Conservation (phyloP, 352 stramenopile genomes). For the Phytopythium chamaehyphon region DNA sequence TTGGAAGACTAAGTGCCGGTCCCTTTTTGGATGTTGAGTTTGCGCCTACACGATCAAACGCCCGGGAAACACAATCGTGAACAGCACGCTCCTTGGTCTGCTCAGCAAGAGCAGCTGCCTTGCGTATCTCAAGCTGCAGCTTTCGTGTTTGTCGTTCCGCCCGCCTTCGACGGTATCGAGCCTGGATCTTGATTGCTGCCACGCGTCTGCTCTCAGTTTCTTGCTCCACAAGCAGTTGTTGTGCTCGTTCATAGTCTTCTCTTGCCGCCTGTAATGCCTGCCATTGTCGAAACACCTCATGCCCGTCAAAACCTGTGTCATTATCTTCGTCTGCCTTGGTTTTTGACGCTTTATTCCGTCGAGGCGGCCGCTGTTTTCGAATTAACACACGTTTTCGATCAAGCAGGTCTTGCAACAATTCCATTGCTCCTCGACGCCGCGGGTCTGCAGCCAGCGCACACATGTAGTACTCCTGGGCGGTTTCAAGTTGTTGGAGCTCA, state of each 20-base stretch:
- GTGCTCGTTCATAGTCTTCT: slow-evolving; percentile 34
- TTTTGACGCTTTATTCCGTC: slow-evolving; percentile 12
- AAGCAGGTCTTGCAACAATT: slow-evolving; percentile 79
- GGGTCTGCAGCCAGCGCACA: slow-evolving; percentile 57
- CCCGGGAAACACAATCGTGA: slow-evolving; percentile 35
- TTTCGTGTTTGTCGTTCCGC: slow-evolving; percentile 48
- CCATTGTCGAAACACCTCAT: slow-evolving; percentile 66
- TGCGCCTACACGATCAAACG: slow-evolving; percentile 32
- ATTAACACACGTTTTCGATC: slow-evolving; percentile 40
- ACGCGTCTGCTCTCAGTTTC: slow-evolving; percentile 11
- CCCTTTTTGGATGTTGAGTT: slow-evolving; percentile 24
- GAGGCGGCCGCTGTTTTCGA: slow-evolving; percentile 18
- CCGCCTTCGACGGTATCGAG: slow-evolving; percentile 51
- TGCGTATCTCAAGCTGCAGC: slow-evolving; percentile 39
- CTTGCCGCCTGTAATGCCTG: slow-evolving; percentile 50
- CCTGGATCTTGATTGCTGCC: slow-evolving; percentile 60
- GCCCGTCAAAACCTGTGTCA: slow-evolving; percentile 47
- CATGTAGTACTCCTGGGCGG: slow-evolving; percentile 61
- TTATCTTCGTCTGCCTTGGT: slow-evolving; percentile 21
- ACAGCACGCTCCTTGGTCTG: slow-evolving; percentile 38
- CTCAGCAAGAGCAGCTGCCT: slow-evolving; percentile 42
- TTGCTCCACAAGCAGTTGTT: slow-evolving; percentile 12
- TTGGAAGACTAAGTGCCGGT: slow-evolving; percentile 31
- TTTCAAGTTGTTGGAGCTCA: slow-evolving; percentile 50
- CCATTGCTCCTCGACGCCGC: slow-evolving; percentile 43